These are phyloP conservation scores for Tricholoma matsutake DNA, from an alignment of 768 basidiomycete genomes.

Conservation along the genomic window DNA sequence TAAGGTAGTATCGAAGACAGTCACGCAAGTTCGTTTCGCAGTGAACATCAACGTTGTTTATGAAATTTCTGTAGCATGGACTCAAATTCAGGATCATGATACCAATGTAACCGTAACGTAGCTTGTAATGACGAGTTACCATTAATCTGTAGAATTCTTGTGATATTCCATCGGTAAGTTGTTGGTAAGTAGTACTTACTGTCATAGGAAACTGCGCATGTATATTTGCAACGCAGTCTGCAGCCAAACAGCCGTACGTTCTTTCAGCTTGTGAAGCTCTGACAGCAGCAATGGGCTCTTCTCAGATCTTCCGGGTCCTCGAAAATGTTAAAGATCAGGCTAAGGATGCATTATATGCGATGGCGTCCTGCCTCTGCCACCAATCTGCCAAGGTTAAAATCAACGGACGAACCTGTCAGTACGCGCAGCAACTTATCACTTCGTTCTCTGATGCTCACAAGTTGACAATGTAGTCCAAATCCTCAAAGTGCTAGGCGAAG, in stretches of 20 bases:
- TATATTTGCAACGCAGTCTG: not conserved
- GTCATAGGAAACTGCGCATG: no score
- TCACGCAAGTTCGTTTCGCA: no score
- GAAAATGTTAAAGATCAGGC: constrained; percentile 68
- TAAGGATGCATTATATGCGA: constrained; percentile 79
- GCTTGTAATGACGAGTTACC: no score
- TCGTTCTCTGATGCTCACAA: constrained; percentile 7
- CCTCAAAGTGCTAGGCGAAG: constrained; percentile 90
- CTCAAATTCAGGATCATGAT: not conserved
- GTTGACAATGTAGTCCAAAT: constrained; percentile 65
- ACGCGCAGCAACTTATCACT: constrained; percentile 5
- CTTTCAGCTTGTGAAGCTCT: not conserved
- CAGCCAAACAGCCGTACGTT: not conserved
- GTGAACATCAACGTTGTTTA: no score
- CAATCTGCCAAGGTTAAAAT: constrained; percentile 90
- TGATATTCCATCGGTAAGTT: no score
- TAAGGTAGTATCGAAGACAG: not conserved
- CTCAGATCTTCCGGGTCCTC: constrained; percentile 43
- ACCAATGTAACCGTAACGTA: no score
- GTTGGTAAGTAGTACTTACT: no score
- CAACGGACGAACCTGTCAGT: constrained; percentile 89
- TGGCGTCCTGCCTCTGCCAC: constrained; percentile 78
- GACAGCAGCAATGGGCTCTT: constrained; percentile 20
- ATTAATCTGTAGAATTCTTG: no score
- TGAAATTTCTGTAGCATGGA: not conserved